phyloP scores from a whole-genome alignment of 371 early-diverging fungal genomes.

The Chytridium lagenaria region DNA sequence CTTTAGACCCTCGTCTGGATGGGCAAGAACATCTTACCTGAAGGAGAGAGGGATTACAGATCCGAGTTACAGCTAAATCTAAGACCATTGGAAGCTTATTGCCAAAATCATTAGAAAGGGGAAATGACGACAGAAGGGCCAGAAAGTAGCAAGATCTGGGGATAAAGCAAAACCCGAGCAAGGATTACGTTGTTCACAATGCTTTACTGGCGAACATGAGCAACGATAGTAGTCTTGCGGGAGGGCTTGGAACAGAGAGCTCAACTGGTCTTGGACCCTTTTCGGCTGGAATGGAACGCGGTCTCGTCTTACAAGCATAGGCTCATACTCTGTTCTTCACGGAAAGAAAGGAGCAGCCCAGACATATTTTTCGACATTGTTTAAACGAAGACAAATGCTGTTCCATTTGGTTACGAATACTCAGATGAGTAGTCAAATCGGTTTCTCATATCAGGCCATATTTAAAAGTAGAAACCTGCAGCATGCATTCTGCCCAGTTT shows the following conservation, averaged over 20 bases:
- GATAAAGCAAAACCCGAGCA: conserved; percentile 16
- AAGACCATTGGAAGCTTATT: conserved; percentile 60
- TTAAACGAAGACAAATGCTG: conserved; percentile 62
- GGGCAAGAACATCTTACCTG: conserved; percentile 49
- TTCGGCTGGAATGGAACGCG: conserved; percentile 17
- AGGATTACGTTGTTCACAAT: neutral
- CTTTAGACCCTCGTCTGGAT: conserved; percentile 59
- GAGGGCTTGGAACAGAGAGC: neutral
- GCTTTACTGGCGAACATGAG: neutral
- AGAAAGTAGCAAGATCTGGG: conserved; percentile 17
- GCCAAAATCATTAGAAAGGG: conserved; percentile 47
- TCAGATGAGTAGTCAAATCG: conserved; percentile 56
- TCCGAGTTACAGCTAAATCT: conserved; percentile 36
- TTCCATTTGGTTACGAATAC: conserved; percentile 55
- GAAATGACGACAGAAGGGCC: conserved; percentile 35
- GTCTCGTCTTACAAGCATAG: conserved; percentile 13
- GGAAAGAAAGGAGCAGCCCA: conserved; percentile 32
- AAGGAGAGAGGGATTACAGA: conserved; percentile 40
- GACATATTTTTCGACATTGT: conserved; percentile 46
- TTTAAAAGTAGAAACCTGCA: conserved; percentile 58
- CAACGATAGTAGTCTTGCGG: conserved; percentile 4
- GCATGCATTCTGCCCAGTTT: conserved; percentile 52
- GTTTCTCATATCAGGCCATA: conserved; percentile 38
- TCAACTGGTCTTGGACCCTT: conserved; percentile 1
- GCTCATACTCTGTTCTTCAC: conserved; percentile 22